Evolutionary conservation across 371 early-diverging fungal species (phyloP).

Genomic region (Chytridium lagenaria): DNA sequence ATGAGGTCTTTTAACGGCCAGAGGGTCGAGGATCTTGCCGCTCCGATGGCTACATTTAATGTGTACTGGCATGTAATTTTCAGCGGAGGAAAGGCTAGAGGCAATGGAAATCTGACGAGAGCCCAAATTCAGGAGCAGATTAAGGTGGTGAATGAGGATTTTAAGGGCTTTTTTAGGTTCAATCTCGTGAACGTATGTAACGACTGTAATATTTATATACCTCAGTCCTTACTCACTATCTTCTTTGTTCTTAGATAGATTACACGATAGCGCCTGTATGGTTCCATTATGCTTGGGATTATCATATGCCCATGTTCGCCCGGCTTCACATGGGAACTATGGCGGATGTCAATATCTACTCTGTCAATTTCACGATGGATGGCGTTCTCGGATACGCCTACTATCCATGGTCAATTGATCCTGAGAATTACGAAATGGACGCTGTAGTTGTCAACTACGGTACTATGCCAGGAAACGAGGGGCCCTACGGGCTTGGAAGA

Average conservation of each 20-base stretch:
- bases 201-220: neutral
- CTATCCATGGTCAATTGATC: slow-evolving; percentile 9
- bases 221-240: neutral
- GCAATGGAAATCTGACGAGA: slow-evolving; percentile 8
- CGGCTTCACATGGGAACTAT: neutral
- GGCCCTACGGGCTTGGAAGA: slow-evolving; percentile 16
- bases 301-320: neutral
- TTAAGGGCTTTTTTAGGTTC: neutral
- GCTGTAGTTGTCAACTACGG: slow-evolving; percentile 22
- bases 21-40: no score
- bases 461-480: slow-evolving; percentile 14
- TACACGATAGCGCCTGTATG: neutral
- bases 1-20: no score
- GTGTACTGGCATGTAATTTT: slow-evolving; percentile 33
- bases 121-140: slow-evolving; percentile 20
- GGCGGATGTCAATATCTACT: slow-evolving; percentile 4
- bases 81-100: slow-evolving; percentile 7
- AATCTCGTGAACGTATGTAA: neutral
- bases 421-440: neutral
- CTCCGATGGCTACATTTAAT: neutral
- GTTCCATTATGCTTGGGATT: neutral
- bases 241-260: neutral
- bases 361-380: slow-evolving; percentile 7
- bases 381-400: slow-evolving; percentile 17
- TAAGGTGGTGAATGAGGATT: slow-evolving; percentile 23